Percentiles rank a stretch among this genome's conserved stretches.
phyloP scores from a whole-genome alignment of 1,284 basidiomycete genomes.

The Gymnopus androsaceus region DNA sequence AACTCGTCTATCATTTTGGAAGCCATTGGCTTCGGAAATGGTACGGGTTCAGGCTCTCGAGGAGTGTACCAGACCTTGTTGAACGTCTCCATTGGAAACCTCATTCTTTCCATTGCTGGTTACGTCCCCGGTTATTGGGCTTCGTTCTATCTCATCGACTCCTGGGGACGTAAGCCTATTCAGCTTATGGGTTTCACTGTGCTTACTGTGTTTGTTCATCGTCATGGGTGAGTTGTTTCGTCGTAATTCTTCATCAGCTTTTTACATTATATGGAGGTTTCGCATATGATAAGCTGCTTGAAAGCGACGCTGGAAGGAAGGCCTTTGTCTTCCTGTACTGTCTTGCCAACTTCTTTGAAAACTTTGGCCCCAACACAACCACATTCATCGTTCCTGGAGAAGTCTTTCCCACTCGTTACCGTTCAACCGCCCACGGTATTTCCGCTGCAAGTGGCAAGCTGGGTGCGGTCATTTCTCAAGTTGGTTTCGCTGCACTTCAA shows the following conservation, averaged over 20 bases:
- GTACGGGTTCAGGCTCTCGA: conserved; percentile 35
- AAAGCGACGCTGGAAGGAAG: conserved; percentile 51
- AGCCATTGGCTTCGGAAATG: conserved; percentile 58
- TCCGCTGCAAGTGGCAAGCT: conserved; percentile 83
- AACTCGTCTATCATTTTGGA: conserved; percentile 71
- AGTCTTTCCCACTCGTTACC: conserved; percentile 85
- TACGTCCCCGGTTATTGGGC: conserved; percentile 77
- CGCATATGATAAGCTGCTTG: conserved; percentile 67
- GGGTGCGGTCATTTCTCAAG: conserved; percentile 82
- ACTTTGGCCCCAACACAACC: conserved; percentile 51
- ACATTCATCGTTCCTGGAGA: conserved; percentile 72
- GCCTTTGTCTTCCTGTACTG: conserved; percentile 82
- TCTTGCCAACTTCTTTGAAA: conserved; percentile 74
- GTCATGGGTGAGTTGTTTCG: conserved; percentile 57
- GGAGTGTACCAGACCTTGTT: conserved; percentile 52
- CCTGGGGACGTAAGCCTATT: conserved; percentile 74
- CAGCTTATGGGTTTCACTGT: conserved; percentile 78
- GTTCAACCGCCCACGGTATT: conserved; percentile 84
- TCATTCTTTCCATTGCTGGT: conserved; percentile 72
- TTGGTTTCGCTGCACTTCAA: conserved; percentile 72
- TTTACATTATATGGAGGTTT: conserved; percentile 55
- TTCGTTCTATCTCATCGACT: conserved; percentile 70
- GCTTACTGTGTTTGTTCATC: conserved; percentile 67
- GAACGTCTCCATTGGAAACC: conserved; percentile 62
- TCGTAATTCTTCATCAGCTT: neutral